Percentiles rank a stretch among this genome's conserved stretches.
These are phyloP conservation scores for Chimonanthus salicifolius DNA, from an alignment of 164 flowering plant species.

Conservation along the genomic window DNA sequence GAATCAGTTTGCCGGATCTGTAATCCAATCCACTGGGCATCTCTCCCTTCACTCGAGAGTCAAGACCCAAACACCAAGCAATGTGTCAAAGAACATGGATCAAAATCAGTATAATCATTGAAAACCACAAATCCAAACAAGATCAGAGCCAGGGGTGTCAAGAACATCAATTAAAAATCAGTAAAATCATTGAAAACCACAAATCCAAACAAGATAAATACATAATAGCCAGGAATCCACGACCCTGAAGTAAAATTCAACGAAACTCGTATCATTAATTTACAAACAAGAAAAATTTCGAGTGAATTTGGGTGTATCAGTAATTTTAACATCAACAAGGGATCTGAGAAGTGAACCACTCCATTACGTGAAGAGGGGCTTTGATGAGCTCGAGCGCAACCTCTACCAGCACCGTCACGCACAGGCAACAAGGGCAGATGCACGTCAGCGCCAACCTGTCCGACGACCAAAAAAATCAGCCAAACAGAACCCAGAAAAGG, in stretches of 20 bases:
- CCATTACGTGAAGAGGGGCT: slow-evolving; percentile 37
- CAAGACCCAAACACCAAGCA: no score
- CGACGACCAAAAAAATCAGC: not conserved
- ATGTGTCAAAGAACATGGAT: no score
- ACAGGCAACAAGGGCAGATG: slow-evolving; percentile 87
- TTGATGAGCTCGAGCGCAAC: slow-evolving; percentile 64
- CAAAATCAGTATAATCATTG: no score
- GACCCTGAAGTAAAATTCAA: no score
- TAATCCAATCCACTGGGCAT: no score
- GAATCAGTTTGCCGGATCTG: no score
- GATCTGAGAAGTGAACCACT: slow-evolving; percentile 67
- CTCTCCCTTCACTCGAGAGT: no score
- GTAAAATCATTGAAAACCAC: not conserved
- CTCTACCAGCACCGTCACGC: slow-evolving; percentile 83
- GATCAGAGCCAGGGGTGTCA: not conserved
- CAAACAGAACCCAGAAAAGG: not conserved
- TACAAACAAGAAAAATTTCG: not conserved
- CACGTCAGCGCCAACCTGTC: slow-evolving; percentile 61
- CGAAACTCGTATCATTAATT: not conserved
- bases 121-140: not conserved
- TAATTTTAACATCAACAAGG: slow-evolving; percentile 45
- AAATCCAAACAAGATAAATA: not conserved
- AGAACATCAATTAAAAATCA: not conserved
- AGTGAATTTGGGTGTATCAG: no score
- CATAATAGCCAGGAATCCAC: not conserved